Evolutionary conservation across 2,329 filamentous ascomycete species (phyloP).

Genomic region (Neurospora sp.): DNA sequence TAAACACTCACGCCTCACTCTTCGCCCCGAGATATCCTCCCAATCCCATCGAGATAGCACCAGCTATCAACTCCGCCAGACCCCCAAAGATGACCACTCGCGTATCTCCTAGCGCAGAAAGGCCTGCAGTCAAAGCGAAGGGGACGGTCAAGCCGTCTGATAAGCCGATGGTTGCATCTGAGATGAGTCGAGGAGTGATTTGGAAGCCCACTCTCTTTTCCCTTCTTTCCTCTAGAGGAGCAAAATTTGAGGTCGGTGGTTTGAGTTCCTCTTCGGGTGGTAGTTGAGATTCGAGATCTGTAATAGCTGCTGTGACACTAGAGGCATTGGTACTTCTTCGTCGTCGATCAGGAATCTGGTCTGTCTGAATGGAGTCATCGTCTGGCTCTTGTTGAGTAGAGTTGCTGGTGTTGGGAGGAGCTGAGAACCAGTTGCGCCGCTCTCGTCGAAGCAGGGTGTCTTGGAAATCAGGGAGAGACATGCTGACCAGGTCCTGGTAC

Average conservation of each 20-base stretch:
- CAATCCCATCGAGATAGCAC: constrained; percentile 65
- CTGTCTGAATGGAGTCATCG: neutral
- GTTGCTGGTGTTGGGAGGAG: neutral
- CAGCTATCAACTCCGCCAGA: constrained; percentile 61
- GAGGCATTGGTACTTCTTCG: neutral
- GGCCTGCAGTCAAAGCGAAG: constrained; percentile 63
- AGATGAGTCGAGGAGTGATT: constrained; percentile 33
- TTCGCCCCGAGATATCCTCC: constrained; percentile 59
- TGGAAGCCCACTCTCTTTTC: neutral
- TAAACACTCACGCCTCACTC: constrained; percentile 30
- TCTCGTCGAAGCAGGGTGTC: neutral
- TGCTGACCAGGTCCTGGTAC: neutral
- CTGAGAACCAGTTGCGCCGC: neutral
- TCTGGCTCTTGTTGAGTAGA: neutral
- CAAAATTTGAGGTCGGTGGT: neutral
- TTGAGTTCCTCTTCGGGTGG: neutral
- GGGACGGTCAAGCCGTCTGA: constrained; percentile 68
- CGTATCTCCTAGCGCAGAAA: constrained; percentile 51
- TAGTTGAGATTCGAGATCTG: neutral
- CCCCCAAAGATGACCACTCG: constrained; percentile 59
- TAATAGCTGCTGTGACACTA: neutral
- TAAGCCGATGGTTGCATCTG: constrained; percentile 62
- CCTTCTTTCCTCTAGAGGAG: neutral
- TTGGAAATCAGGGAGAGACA: neutral
- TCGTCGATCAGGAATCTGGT: neutral